Evolutionary conservation across 2,329 filamentous ascomycete species (phyloP), one percentile per base, ranked within the genome.

Genomic region (Laburnicola sp.): DNA sequence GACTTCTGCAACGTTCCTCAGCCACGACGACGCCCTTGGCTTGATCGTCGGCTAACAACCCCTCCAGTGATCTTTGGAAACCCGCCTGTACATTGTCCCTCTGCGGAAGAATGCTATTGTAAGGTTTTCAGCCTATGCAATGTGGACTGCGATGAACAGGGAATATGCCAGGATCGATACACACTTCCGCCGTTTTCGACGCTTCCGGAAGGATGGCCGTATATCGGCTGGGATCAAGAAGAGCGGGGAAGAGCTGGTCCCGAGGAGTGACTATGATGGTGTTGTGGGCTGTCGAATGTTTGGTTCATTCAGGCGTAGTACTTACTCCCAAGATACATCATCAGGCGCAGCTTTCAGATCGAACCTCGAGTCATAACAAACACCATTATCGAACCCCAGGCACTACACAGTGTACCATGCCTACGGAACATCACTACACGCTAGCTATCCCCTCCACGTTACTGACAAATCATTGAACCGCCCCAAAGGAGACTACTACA

Each of bases 111-210:
- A 6, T 88, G 86, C 65, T 88, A 88, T 66, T 88, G 86, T 71
- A 82, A 85, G 35, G 78, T 83, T 11, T 89, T 85, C 60, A 85
- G 85, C 0, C 60, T 86, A 25, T 89, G 86, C 67, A 58, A 78
- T 48, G 57, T 82, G 11, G 59, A 71, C 0, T 77, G 75, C 40
- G 58, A 61, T 9, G 66, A 74, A 1, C 64, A 73, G 16, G 72
- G 76, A 22, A 75, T 74, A 25, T 88, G 86, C 62, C 71, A 78
- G 3, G 78, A 78, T 2, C 79, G 83, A 50, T 88, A 87, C 63
- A 74, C 72, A 2, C 74, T 87, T 5, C 85, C 86, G 2, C 78
- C 76, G 0, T 86, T 71, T 56, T 78, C 83, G 1, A 78, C 74
- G 2, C 70, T 88, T 6, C 86, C 86, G 0, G 59, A 78, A 27